Conservation (phyloP, 2,329 filamentous ascomycete genomes). For the Cytospora piceae region DNA sequence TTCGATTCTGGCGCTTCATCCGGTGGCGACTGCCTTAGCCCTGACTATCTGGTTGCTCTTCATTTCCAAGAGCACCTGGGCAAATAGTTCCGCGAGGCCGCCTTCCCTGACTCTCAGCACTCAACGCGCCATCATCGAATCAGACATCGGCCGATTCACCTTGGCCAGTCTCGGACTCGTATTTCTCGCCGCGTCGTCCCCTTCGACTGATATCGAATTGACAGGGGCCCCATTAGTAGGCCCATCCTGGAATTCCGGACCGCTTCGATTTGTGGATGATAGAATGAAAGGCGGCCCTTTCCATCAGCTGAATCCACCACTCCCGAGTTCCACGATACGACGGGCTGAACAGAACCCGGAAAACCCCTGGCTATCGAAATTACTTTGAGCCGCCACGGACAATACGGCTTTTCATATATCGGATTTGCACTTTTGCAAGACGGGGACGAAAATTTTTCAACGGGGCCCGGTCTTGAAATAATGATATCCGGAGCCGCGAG, state of each 20-base stretch:
- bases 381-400: conserved; percentile 7
- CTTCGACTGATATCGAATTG: conserved; percentile 5
- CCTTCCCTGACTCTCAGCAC: conserved; percentile 1
- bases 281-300: conserved; percentile 18
- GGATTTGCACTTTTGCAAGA: conserved; percentile 21
- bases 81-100: conserved; percentile 14
- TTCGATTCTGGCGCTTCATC: neutral
- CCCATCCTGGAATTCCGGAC: conserved; percentile 22
- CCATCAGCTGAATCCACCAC: conserved; percentile 14
- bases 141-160: conserved; percentile 21
- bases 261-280: conserved; percentile 18
- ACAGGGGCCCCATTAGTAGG: conserved; percentile 18
- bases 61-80: conserved; percentile 3
- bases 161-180: conserved; percentile 8
- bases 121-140: neutral
- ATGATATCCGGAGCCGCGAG: conserved; percentile 25
- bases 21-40: neutral
- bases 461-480: conserved; percentile 21
- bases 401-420: conserved; percentile 21
- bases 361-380: conserved; percentile 16
- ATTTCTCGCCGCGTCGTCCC: conserved; percentile 11
- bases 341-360: conserved; percentile 15
- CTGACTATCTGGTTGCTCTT: neutral
- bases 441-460: conserved; percentile 27
- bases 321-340: conserved; percentile 19